Base-by-base conservation (phyloP, 1,284 basidiomycete species). In the Coniferiporia weirii region DNA sequence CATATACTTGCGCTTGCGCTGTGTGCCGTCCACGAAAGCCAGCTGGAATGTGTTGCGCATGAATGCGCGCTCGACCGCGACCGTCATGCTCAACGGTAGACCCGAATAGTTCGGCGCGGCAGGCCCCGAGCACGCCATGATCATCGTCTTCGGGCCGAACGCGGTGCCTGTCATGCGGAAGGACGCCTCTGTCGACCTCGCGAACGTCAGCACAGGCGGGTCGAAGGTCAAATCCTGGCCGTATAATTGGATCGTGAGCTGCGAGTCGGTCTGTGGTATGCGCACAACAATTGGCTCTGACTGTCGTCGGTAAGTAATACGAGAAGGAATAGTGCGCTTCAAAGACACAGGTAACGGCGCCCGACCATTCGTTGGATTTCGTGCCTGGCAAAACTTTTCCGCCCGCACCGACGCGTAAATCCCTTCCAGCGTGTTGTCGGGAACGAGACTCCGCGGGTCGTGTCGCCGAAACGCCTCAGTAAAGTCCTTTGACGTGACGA, bases 21-120 rank as follows among this genome's bases (percentile, higher is more conserved):
- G 84, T 15, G 76, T 70, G 64, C 89, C 86, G 64, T 89, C 88
- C 47, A 82, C 66, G 73, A 97, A 97, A 2, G 91, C 85, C 20
- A 97, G 73, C 69, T 95, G 91, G 77, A 97, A 94, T 0, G 93
- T 95, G 69, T 95, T 89, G 53, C 87, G 84, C 94, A 97, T 96
- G 74, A 95, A 95, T 0, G 89, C 86, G 22, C 94, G 84, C 70
- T 97, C 95, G 60, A 97, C 85, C 27, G 82, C 78, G 64, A 98
- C 77, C 7, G 84, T 78, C 62, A 82, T 85, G 67, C 85, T 90
- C 55, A 89, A 76, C 15, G 93, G 89, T 32, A 98, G 73, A 17
- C 88, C 87, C 0, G 83, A 76, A 70, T 97, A 98, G 52, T 83
- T 78, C 44, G 90, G 75, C 0, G 94, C 91, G 70, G 91, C 91